phyloP scores from a whole-genome alignment of 805 yeast species.

The Schwanniomyces polymorphus region DNA sequence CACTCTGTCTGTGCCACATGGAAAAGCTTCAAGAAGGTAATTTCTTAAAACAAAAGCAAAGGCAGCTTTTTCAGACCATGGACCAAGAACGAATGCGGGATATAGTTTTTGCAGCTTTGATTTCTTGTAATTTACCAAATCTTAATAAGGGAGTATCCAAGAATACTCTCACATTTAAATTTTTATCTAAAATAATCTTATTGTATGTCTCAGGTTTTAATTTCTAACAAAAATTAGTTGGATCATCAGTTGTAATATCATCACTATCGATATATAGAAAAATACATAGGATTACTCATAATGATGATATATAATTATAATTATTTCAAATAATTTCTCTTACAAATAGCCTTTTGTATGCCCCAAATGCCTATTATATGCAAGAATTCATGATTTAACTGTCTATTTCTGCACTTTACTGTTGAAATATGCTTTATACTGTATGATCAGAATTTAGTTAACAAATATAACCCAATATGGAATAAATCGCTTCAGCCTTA shows the following conservation, averaged over 20 bases:
- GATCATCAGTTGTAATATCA: conserved; percentile 1
- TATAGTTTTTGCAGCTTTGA: not conserved
- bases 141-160: conserved; percentile 2
- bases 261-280: conserved; percentile 3
- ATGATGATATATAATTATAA: not conserved
- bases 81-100: not conserved
- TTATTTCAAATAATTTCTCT: too few species aligned
- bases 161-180: conserved; percentile 1
- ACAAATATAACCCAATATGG: too few species aligned
- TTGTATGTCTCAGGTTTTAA: not conserved
- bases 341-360: too few species aligned
- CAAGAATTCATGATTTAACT: too few species aligned
- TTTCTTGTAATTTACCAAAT: not conserved
- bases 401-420: too few species aligned
- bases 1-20: conserved; percentile 1
- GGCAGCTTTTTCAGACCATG: not conserved
- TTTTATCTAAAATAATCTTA: not conserved
- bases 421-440: too few species aligned
- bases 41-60: conserved; percentile 4
- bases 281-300: conserved; percentile 2
- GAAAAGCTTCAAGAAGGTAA: conserved; percentile 1
- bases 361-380: too few species aligned
- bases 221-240: not conserved
- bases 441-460: too few species aligned
- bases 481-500: too few species aligned